Evolutionary conservation across 2,329 filamentous ascomycete genomes (phyloP).

Genomic region (Pyrenophora tritici-repentis): DNA sequence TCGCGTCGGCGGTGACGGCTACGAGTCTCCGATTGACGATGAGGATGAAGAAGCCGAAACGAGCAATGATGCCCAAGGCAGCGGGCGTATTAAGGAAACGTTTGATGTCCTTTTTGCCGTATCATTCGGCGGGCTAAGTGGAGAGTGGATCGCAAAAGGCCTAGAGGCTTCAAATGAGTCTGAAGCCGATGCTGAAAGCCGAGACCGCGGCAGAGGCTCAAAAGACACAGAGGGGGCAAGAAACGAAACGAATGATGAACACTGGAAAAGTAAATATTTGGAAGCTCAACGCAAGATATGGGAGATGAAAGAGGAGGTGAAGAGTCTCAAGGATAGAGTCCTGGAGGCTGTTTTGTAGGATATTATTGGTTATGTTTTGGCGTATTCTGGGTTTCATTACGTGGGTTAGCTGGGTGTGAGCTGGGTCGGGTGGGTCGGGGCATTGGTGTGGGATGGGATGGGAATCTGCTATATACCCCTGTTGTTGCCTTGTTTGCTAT

Average conservation of each 20-base stretch:
- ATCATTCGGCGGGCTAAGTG: conserved; percentile 49
- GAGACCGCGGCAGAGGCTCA: neutral
- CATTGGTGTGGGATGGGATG: neutral
- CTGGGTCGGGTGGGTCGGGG: conserved; percentile 10
- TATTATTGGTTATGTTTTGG: neutral
- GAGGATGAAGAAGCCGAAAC: conserved; percentile 40
- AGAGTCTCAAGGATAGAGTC: conserved; percentile 44
- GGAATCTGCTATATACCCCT: conserved; percentile 35
- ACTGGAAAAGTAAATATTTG: conserved; percentile 44
- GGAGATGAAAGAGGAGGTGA: conserved; percentile 43
- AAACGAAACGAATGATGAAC: conserved; percentile 21
- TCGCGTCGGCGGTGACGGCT: conserved; percentile 47
- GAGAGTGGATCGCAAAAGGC: conserved; percentile 52
- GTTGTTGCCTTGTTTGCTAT: conserved; percentile 9
- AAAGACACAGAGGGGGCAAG: conserved; percentile 15
- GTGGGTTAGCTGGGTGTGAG: neutral
- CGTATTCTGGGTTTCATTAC: neutral
- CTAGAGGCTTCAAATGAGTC: conserved; percentile 20
- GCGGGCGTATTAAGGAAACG: conserved; percentile 41
- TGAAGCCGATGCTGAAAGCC: neutral
- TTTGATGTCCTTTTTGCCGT: conserved; percentile 54
- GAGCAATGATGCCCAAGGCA: conserved; percentile 8
- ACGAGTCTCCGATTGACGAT: conserved; percentile 49
- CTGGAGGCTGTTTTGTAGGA: conserved; percentile 46
- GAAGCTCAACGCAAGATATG: conserved; percentile 42